Conservation (phyloP, 768 basidiomycete genomes). For the Ramaria sp. region DNA sequence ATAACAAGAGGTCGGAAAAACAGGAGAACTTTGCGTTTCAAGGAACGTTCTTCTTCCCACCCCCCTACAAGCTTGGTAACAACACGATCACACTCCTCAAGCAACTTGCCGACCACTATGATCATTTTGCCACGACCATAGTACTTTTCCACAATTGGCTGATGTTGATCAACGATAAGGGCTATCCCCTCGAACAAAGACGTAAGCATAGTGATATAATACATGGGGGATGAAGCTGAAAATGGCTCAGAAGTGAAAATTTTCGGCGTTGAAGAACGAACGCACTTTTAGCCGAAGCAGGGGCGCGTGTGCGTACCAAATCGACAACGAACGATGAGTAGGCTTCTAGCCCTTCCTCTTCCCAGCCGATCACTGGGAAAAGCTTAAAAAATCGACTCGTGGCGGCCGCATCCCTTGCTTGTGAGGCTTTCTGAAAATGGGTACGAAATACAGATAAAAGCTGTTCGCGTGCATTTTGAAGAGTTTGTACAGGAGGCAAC, state of each 20-base stretch:
- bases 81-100: slow-evolving; percentile 83
- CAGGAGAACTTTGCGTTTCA: slow-evolving; percentile 60
- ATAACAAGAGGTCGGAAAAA: background rate
- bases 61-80: slow-evolving; percentile 62
- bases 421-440: slow-evolving; percentile 79
- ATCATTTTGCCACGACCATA: slow-evolving; percentile 87
- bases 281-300: slow-evolving; percentile 75
- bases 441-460: slow-evolving; percentile 68
- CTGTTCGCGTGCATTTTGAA: slow-evolving; percentile 61
- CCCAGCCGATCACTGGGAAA: slow-evolving; percentile 93
- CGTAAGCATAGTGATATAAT: slow-evolving; percentile 84
- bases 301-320: slow-evolving; percentile 69
- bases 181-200: slow-evolving; percentile 92
- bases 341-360: slow-evolving; percentile 79
- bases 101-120: slow-evolving; percentile 58
- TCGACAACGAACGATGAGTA: slow-evolving; percentile 92
- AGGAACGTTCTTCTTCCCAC: slow-evolving; percentile 87
- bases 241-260: background rate
- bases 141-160: slow-evolving; percentile 96
- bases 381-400: slow-evolving; percentile 95
- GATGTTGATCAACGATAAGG: slow-evolving; percentile 94
- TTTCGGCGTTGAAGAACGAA: slow-evolving; percentile 7
- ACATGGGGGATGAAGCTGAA: slow-evolving; percentile 81
- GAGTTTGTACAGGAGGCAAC: slow-evolving; percentile 73
- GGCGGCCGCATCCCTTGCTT: slow-evolving; percentile 69